Conservation (phyloP, 2,329 filamentous ascomycete genomes). For the Torrubiellomyces zombiae region DNA sequence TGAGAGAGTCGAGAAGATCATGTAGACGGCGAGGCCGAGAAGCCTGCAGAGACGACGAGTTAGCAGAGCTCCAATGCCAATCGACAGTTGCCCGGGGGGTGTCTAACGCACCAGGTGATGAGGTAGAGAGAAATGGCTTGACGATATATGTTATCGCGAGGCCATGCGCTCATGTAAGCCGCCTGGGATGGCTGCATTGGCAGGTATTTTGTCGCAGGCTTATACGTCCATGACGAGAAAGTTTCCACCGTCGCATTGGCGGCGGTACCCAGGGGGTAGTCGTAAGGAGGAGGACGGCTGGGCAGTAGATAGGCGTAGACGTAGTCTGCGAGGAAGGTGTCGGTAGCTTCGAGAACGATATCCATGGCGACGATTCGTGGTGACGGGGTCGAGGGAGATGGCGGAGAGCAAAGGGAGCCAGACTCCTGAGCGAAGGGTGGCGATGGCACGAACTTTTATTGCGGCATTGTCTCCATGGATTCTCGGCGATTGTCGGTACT, state of each 20-base stretch:
- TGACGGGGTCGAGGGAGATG: too few relatives aligned
- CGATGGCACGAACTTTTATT: too few relatives aligned
- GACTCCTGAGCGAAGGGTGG: conserved; percentile 1
- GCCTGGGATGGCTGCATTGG: conserved; percentile 53
- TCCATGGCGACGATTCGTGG: conserved; percentile 48
- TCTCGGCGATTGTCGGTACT: too few relatives aligned
- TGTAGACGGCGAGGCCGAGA: conserved; percentile 75
- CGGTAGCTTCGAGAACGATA: conserved; percentile 71
- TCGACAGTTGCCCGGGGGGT: neutral
- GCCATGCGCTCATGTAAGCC: conserved; percentile 64
- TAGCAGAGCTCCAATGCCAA: conserved; percentile 1
- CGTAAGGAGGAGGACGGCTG: conserved; percentile 32
- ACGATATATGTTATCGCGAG: conserved; percentile 60
- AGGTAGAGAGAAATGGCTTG: conserved; percentile 63
- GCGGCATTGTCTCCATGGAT: too few relatives aligned
- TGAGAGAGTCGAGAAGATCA: conserved; percentile 64
- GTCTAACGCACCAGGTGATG: conserved; percentile 60
- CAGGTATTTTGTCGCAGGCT: conserved; percentile 56
- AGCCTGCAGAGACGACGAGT: conserved; percentile 36
- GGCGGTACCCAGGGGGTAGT: conserved; percentile 28
- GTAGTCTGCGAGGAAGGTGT: conserved; percentile 68
- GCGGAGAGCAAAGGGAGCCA: too few relatives aligned
- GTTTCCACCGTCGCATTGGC: conserved; percentile 37
- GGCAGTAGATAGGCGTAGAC: conserved; percentile 61
- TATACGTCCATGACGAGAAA: conserved; percentile 49